Percentiles rank a stretch among this genome's conserved stretches.
These are phyloP conservation scores for Saccharomycopsis sp. DNA, from an alignment of 805 yeast species.

Conservation along the genomic window DNA sequence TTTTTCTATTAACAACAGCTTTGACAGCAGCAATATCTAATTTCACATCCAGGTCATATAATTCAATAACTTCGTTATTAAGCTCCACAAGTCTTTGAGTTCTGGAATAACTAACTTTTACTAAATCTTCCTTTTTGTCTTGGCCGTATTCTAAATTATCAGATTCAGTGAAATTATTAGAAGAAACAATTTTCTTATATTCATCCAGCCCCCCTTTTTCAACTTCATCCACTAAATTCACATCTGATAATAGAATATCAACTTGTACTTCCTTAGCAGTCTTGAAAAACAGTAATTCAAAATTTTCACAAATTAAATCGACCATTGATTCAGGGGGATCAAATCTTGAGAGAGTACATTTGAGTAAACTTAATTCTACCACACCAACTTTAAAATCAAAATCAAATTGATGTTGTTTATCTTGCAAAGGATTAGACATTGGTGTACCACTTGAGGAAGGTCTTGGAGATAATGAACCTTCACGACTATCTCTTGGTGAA, in stretches of 20 bases:
- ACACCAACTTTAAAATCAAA: slow-evolving; percentile 58
- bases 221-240: slow-evolving; percentile 66
- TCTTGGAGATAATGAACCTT: neutral
- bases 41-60: slow-evolving; percentile 66
- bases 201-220: slow-evolving; percentile 52
- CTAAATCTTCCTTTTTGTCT: slow-evolving; percentile 35
- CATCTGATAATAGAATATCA: slow-evolving; percentile 50
- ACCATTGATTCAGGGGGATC: slow-evolving; percentile 58
- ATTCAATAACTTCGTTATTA: slow-evolving; percentile 42
- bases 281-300: slow-evolving; percentile 49
- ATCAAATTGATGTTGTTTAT: slow-evolving; percentile 29
- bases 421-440: slow-evolving; percentile 4
- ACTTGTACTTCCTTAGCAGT: slow-evolving; percentile 54
- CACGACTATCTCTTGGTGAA: neutral
- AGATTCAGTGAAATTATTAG: slow-evolving; percentile 37
- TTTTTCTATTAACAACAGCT: slow-evolving; percentile 65
- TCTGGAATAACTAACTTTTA: slow-evolving; percentile 49
- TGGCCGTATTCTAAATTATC: slow-evolving; percentile 23
- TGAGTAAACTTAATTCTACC: slow-evolving; percentile 50
- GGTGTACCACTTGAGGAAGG: neutral
- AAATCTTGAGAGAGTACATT: slow-evolving; percentile 55
- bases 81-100: slow-evolving; percentile 48
- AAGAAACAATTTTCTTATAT: slow-evolving; percentile 59
- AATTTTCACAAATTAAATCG: slow-evolving; percentile 59
- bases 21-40: slow-evolving; percentile 71